Conservation (phyloP, 2,329 filamentous ascomycete species). For the Didymella arachidicola region DNA sequence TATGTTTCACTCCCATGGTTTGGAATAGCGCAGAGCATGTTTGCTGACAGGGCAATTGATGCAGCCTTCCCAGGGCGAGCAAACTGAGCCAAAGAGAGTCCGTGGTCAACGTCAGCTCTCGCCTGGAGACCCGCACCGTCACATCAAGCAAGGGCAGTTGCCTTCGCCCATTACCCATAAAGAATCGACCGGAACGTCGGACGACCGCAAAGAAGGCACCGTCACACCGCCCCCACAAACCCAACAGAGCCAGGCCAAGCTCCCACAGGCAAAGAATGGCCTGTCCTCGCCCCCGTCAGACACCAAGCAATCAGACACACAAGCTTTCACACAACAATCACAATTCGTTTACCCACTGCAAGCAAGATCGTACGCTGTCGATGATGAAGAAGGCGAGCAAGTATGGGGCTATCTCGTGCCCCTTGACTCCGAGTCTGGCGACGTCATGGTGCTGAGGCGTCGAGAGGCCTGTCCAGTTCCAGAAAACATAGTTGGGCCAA, state of each 20-base stretch:
- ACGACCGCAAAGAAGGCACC: constrained; percentile 70
- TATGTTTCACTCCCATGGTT: constrained; percentile 55
- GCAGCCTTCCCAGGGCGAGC: constrained; percentile 72
- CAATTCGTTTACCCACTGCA: constrained; percentile 79
- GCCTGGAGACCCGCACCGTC: constrained; percentile 62
- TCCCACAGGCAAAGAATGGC: constrained; percentile 39
- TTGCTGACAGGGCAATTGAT: constrained; percentile 34
- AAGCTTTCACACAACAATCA: constrained; percentile 84
- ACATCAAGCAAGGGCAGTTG: constrained; percentile 63
- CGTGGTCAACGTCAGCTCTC: constrained; percentile 74
- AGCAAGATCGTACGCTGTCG: constrained; percentile 79
- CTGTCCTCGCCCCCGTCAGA: constrained; percentile 63
- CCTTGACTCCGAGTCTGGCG: constrained; percentile 73
- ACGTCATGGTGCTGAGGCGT: constrained; percentile 77
- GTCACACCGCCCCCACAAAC: constrained; percentile 69
- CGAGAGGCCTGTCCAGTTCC: constrained; percentile 73
- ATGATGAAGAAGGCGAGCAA: constrained; percentile 82
- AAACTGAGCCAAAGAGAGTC: constrained; percentile 78
- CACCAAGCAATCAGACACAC: constrained; percentile 42
- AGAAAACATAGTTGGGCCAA: constrained; percentile 47
- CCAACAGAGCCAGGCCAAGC: constrained; percentile 40
- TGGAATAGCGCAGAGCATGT: not conserved
- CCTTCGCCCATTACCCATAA: constrained; percentile 81
- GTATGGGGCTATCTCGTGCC: constrained; percentile 97
- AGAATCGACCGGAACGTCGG: constrained; percentile 65